These are phyloP conservation scores for Gentiana dahurica DNA, from an alignment of 257 asterid species.

Conservation along the genomic window DNA sequence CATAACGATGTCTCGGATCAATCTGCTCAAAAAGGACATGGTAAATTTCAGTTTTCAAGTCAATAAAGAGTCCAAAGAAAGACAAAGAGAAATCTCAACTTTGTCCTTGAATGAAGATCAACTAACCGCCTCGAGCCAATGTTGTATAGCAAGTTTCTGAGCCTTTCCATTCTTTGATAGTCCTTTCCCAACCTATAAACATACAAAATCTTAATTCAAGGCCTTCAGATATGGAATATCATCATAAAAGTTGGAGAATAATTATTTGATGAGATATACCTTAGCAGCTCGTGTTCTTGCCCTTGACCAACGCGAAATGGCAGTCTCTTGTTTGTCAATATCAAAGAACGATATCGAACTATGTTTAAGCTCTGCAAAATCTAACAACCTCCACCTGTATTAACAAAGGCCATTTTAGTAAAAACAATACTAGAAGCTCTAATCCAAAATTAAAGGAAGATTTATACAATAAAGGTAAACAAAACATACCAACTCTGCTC, in stretches of 20 bases:
- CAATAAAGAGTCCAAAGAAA: constrained; percentile 7
- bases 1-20: constrained; percentile 62
- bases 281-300: constrained; percentile 58
- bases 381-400: constrained; percentile 69
- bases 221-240: neutral
- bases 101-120: neutral
- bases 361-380: constrained; percentile 83
- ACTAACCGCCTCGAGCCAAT: constrained; percentile 98
- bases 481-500: constrained; percentile 41
- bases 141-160: constrained; percentile 85
- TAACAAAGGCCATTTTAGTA: neutral
- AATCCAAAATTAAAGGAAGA: neutral
- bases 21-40: constrained; percentile 21
- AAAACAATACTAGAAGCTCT: neutral
- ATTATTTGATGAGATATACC: constrained; percentile 13
- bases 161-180: constrained; percentile 80
- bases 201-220: neutral
- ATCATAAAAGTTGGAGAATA: neutral
- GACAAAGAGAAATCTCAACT: neutral
- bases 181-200: constrained; percentile 80
- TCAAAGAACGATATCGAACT: constrained; percentile 92
- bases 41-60: constrained; percentile 8
- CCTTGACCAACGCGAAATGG: constrained; percentile 55
- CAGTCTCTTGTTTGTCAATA: constrained; percentile 51
- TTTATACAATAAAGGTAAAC: neutral